Evolutionary conservation across 2,329 filamentous ascomycete species (phyloP), one percentile per base, ranked within the genome.

Genomic region (Lanzia echinophila): DNA sequence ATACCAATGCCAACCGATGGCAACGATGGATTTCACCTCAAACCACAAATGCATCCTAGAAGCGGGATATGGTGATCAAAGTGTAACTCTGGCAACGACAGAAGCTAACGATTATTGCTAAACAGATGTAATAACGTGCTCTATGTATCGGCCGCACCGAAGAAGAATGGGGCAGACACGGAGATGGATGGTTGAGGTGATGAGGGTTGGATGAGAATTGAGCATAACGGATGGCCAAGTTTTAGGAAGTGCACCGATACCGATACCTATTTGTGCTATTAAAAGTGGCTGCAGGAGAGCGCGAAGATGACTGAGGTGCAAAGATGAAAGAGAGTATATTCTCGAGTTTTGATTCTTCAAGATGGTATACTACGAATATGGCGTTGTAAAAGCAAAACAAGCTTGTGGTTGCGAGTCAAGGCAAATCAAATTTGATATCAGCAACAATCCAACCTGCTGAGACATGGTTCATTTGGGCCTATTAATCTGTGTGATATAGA

Each of bases 71-170:
- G 15, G 51, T 45, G 51, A 36, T 13, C 2, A 8, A 17, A 32
- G 28, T 8, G 28, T 50, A 31, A n/a, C 19, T 32, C 20, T 31
- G n/a, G 15, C 24, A 8, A 28, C 49, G 17, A 52, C 34, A 7
- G 20, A 31, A 41, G 12, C 52, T 54, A 56, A 50, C 47, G 24
- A 8, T 13, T 46, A 20, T 19, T 24, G 12, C 20, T 12, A 28
- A 57, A 50, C 61, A 90, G 88, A 68, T 95, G 90, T 74, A 97
- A 97, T 74, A 97, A 97, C 68, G 92, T 97, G n/a, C 79, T 97
- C 45, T 97, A 90, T 87, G 92, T 97, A 63, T 79, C 81, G 60
- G 76, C 75, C 50, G 81, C 79, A 47, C 77, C 74, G 55, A 75
- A 73, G 55, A 73, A 75, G 51, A 63, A 60, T n/a, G 65, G 68